These are phyloP conservation scores for Salix suchowensis DNA, from an alignment of 345 rosid genomes.

Conservation along the genomic window DNA sequence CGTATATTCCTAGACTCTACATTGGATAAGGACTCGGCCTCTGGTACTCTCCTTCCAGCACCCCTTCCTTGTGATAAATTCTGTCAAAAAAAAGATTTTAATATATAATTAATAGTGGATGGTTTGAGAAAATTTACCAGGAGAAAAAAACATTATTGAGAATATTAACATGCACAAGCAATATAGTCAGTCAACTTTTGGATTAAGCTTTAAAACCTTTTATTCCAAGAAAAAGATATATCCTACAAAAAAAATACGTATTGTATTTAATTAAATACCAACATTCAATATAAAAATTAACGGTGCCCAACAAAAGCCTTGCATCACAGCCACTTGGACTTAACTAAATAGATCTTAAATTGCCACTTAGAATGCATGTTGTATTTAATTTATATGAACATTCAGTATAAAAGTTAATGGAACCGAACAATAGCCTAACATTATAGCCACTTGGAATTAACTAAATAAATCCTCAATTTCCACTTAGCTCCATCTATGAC, in stretches of 20 bases:
- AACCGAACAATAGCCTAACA: neutral
- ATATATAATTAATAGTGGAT: neutral
- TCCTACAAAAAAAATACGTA: neutral
- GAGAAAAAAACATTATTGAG: neutral
- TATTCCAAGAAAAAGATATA: neutral
- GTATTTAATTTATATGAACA: no score
- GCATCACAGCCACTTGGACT: neutral
- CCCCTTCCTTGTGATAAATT: conserved; percentile 58
- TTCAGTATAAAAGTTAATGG: no score
- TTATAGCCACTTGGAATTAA: neutral
- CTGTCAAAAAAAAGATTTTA: conserved; percentile 32
- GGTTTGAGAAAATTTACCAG: neutral
- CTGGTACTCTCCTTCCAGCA: conserved; percentile 61
- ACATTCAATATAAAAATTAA: neutral
- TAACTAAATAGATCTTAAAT: neutral
- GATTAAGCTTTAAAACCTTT: neutral
- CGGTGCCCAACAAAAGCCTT: neutral
- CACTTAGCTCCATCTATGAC: neutral
- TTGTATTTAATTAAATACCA: neutral
- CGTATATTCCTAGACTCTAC: conserved; percentile 57
- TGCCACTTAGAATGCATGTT: neutral
- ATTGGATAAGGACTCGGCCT: conserved; percentile 49
- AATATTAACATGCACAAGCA: neutral
- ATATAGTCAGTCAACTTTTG: neutral
- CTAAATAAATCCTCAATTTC: neutral